Evolutionary conservation across 176 grass and related monocot species (phyloP).

Genomic region (barley (Hordeum vulgare)): MorexV3_pseudomolecules_assembly NC_058518.1:288019089-288019588

Average conservation of each 20-base stretch:
- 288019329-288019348: conserved; percentile 96
- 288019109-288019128: neutral
- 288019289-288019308: conserved; percentile 90
- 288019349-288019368: conserved; percentile 92
- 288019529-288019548: neutral
- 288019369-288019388: conserved; percentile 97
- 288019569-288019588: neutral
- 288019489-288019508: neutral
- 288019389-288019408: conserved; percentile 88
- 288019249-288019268: neutral
- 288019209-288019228: neutral
- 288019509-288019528: conserved; percentile 9
- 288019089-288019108: neutral
- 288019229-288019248: neutral
- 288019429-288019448: conserved; percentile 56
- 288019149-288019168: neutral
- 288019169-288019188: neutral
- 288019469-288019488: conserved; percentile 67
- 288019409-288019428: conserved; percentile 95
- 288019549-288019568: neutral
- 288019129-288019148: neutral
- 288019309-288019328: conserved; percentile 86
- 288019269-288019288: conserved; percentile 66
- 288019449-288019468: conserved; percentile 77
- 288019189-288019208: neutral